phyloP scores from a whole-genome alignment of 768 basidiomycete species.

The Leucogyrophana mollusca region DNA sequence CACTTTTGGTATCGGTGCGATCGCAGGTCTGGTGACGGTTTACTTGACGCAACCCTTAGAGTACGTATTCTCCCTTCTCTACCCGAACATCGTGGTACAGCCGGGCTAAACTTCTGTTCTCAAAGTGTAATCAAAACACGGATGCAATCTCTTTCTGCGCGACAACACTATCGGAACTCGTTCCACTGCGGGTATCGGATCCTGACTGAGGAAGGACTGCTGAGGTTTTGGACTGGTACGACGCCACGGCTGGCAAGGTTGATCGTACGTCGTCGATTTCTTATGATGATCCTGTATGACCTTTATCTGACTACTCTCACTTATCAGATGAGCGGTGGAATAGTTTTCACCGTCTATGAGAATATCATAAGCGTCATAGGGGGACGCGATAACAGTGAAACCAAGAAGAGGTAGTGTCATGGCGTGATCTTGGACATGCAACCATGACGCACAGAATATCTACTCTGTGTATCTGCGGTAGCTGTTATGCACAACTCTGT shows the following conservation, averaged over 20 bases:
- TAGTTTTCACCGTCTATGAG: conserved; percentile 92
- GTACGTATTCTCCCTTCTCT: conserved; percentile 36
- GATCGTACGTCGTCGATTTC: conserved; percentile 46
- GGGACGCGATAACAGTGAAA: conserved; percentile 22
- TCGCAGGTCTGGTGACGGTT: conserved; percentile 94
- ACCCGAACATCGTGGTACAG: too few relatives aligned
- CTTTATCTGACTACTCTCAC: not conserved
- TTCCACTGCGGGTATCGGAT: conserved; percentile 96
- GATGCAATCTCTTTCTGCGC: conserved; percentile 91
- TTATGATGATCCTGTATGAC: conserved; percentile 1
- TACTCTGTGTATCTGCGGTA: too few relatives aligned
- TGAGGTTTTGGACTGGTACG: conserved; percentile 96
- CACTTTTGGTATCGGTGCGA: conserved; percentile 92
- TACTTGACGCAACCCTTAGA: conserved; percentile 87
- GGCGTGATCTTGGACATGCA: too few relatives aligned
- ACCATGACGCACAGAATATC: too few relatives aligned
- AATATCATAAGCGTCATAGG: conserved; percentile 62
- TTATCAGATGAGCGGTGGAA: conserved; percentile 86
- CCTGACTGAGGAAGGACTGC: conserved; percentile 87
- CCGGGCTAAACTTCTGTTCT: conserved; percentile 1
- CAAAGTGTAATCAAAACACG: conserved; percentile 92
- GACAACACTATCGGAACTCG: conserved; percentile 83
- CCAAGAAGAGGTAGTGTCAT: too few relatives aligned
- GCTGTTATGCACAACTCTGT: too few relatives aligned
- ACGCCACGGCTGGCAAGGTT: conserved; percentile 85